Evolutionary conservation across 208 protist species (phyloP), one percentile per base, ranked within the genome.

Genomic region (Trypanosoma conorhini): DNA sequence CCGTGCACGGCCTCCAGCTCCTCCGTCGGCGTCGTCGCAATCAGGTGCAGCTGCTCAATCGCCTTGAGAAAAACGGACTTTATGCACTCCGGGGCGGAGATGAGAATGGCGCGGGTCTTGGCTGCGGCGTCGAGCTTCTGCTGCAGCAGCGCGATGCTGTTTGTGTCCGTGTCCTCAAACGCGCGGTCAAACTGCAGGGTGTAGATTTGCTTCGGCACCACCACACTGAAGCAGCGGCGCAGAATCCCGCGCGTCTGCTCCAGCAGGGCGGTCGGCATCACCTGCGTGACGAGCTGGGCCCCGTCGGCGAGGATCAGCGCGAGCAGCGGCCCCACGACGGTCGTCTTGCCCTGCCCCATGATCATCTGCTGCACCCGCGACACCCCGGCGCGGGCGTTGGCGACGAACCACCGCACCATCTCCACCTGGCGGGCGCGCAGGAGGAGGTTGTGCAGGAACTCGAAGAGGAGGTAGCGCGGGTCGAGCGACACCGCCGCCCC

Each of bases 321-420:
- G 28, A 99, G 85, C 62, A 99, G 70, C 8, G 97, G 97, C 0
- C 80, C 89, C 22, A 99, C 88, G 0, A 98, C 96, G 3, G 92
- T 98, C 15, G 97, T 99, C 81, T 99, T 99, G 65, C 97, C 97
- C 48, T 97, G 85, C 24, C 97, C 97, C 97, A 98, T 98, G 70
- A 98, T 97, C 92, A 98, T 95, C 79, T 98, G 94, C 80, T 97
- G 91, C 58, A 98, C 94, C 22, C 92, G 91, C 17, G 85, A 88
- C 40, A 86, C 70, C 22, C 87, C 88, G n/a, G 71, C 50, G 33
- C 62, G 66, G 42, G 91, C 75, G 72, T 91, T 85, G 28, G 62
- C 74, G 54, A 94, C 87, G 55, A 97, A 96, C 82, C 90, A 93
- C 50, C 79, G 68, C 65, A 97, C 91, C 87, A 97, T 97, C 75